A percentile compares a stretch with the other conserved stretches of the same genome.
Evolutionary conservation across 2,329 filamentous ascomycete species (phyloP).

Genomic region (Trichoderma oligosporum): DNA sequence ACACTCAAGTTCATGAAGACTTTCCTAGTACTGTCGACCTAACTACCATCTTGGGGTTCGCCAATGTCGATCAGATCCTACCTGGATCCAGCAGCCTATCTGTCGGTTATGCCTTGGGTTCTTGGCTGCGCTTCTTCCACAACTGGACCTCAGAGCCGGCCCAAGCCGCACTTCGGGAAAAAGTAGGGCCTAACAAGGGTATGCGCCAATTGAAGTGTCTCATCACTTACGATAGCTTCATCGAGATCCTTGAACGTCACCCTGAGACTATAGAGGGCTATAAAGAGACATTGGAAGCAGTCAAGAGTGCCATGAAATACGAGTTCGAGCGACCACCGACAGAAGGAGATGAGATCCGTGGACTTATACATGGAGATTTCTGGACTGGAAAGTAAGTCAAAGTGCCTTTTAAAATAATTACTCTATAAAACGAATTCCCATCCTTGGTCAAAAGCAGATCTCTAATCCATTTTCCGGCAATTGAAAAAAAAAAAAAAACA

Average conservation of each 20-base stretch:
- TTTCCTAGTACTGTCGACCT: neutral
- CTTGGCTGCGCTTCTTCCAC: conserved; percentile 3
- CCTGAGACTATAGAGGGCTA: neutral
- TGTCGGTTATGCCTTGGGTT: neutral
- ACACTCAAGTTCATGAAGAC: conserved; percentile 1
- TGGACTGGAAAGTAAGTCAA: conserved; percentile 1
- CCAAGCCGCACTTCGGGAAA: neutral
- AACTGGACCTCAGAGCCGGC: neutral
- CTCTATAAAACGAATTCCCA: neutral
- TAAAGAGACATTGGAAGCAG: neutral
- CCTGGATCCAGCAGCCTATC: neutral
- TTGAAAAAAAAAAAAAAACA: no score
- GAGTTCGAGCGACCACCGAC: neutral
- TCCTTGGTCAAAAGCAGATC: neutral
- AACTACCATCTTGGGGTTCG: neutral
- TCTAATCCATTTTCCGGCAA: no score
- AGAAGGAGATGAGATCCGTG: neutral
- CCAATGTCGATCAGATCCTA: neutral
- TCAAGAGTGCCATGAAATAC: neutral
- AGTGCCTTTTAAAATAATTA: neutral
- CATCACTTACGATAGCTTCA: conserved; percentile 1
- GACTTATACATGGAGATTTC: conserved; percentile 5
- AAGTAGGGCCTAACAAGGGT: neutral
- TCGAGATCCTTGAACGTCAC: neutral
- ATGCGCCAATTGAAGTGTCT: neutral